Base-by-base conservation (phyloP, 2,329 filamentous ascomycete genomes). In the Aspergillus alliaceus region DNA sequence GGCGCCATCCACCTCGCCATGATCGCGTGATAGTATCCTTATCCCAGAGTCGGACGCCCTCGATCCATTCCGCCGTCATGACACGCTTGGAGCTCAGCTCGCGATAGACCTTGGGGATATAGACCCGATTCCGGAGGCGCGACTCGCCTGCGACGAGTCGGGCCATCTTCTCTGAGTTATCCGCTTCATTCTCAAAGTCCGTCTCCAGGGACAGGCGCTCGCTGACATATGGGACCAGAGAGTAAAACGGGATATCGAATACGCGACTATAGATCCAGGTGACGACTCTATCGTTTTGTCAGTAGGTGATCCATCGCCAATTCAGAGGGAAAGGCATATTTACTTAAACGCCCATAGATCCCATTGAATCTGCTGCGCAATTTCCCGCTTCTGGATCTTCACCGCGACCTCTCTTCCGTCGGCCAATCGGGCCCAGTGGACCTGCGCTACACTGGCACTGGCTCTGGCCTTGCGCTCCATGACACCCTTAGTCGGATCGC, bases 1-100 rank as follows among this genome's bases (percentile, higher is more conserved):
- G 81, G 15, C 88, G 85, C 78, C 86, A 84, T 6, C 90, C 90
- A 22, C 92, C 93, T 35, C 87, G 77, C 93, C 95, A 98, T 4
- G 84, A 81, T 2, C 83, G 82, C 0, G 86, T 89, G 69, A 97
- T 88, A 53, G 88, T 83, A 56, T 90, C 86, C 72, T 96, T 96
- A 68, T 98, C 93, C 91, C 93, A 96, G 2, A 99, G 80, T 1
- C 93, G 84, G 2, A 96, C 86, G 6, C 95, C 95, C 75, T 99
- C 95, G 58, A 99, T 96, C 95, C 95, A 99, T 73, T 99, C 95
- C 0, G 93, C 92, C 1, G 93, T 96, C 80, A 99, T 88, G 49
- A 99, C 87, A 35, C 95, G 84, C 69, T 82, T 89, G 15, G 90
- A 92, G 52, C 86, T 92, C 27, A 97, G 83, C 59, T 96, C 91